Base-by-base conservation (phyloP, 768 basidiomycete species). In the Tulasnella sp. region DNA sequence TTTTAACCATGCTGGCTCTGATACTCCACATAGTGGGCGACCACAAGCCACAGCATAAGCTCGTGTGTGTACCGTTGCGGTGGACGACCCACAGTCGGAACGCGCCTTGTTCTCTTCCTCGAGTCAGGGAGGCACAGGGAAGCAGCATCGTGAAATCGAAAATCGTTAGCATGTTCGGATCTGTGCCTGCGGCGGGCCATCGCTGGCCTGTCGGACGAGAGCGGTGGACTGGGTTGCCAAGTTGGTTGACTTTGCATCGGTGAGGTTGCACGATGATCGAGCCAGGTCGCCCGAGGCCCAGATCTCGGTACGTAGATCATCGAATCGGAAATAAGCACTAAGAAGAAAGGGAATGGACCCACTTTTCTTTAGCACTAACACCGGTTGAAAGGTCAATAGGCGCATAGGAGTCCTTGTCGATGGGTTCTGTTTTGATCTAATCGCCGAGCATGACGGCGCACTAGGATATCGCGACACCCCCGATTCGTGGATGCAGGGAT, bases 31-130 rank as follows among this genome's bases (percentile, higher is more conserved):
- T 64, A 7, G 6, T 64, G 7, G n/a, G 14, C 3, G 60, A 64
- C 20, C 22, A 24, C 60, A 64, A 64, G 60, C 60, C 28, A 64
- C 60, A 31, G 60, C 60, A 31, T 64, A 64, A 64, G 24, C n/a
- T 24, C n/a, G 24, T 64, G 20, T 7, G 12, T 60, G 60, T n/a
- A 3, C n/a, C n/a, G 1, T 64, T n/a, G 24, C 60, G 28, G 60
- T 28, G 60, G 60, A 31, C 24, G 60, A 64, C 31, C 60, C n/a
- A 31, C 24, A 7, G 9, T 6, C n/a, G 60, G 60, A 64, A 64
- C 60, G 60, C n/a, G 60, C 60, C 60, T 64, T 64, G 60, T 64
- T 64, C 60, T 64, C 60, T 64, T 64, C 60, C n/a, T 31, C 24
- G 60, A 24, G n/a, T 64, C n/a, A 24, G 60, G 14, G 31, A 4